Evolutionary conservation across 129 eudicot species (phyloP).

Genomic region (Tanacetum coccineum): DNA sequence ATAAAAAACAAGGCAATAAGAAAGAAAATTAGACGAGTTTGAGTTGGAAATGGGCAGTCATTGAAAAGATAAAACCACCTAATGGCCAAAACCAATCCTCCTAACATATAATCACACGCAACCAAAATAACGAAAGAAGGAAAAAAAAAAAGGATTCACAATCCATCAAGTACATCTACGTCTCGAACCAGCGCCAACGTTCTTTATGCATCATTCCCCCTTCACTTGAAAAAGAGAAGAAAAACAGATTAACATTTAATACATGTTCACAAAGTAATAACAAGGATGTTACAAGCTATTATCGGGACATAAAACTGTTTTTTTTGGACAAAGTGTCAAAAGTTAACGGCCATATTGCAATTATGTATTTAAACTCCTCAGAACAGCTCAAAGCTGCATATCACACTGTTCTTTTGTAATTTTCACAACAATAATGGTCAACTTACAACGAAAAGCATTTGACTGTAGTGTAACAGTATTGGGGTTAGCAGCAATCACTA

Average conservation of each 20-base stretch:
- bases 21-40: conserved; percentile 1
- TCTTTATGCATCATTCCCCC: not conserved
- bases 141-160: conserved; percentile 3
- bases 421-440: too few species aligned
- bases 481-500: too few species aligned
- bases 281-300: too few species aligned
- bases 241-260: not conserved
- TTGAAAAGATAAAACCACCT: conserved; percentile 34
- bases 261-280: too few species aligned
- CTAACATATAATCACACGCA: conserved; percentile 21
- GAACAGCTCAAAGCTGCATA: not conserved
- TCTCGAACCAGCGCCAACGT: conserved; percentile 8
- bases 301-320: too few species aligned
- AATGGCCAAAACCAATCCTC: conserved; percentile 29
- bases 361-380: not conserved
- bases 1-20: conserved; percentile 4
- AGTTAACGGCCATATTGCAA: too few species aligned
- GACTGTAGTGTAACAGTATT: too few species aligned
- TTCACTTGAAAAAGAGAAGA: conserved; percentile 24
- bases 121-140: not conserved
- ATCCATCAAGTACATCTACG: conserved; percentile 7
- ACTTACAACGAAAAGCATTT: too few species aligned
- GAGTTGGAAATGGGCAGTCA: conserved; percentile 31
- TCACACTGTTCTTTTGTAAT: too few species aligned
- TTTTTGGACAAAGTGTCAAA: too few species aligned